A percentile compares a stretch with the other conserved stretches of the same genome.
phyloP scores from a whole-genome alignment of 176 grass and related monocot species.

The Carex kokanica region DNA sequence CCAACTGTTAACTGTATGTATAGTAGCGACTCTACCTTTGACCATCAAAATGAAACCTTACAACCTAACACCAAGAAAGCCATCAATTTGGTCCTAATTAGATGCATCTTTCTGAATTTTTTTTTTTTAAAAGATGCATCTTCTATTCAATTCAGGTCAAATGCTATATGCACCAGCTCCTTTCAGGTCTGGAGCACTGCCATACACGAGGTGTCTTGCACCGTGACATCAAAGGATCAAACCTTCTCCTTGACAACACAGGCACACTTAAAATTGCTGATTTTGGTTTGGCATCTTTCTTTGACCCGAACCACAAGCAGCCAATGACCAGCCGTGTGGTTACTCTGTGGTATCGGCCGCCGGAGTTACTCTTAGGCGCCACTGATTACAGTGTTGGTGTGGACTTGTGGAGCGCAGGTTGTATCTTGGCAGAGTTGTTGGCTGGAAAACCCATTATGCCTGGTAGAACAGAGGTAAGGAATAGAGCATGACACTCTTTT shows the following conservation, averaged over 20 bases:
- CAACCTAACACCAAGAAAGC: not conserved
- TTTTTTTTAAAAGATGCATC: not conserved
- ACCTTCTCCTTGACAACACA: constrained; percentile 72
- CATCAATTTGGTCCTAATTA: not conserved
- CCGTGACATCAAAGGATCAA: constrained; percentile 75
- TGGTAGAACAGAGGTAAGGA: constrained; percentile 75
- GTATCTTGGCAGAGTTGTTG: constrained; percentile 69
- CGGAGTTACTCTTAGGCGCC: constrained; percentile 62
- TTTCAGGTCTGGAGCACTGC: constrained; percentile 72
- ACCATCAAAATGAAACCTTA: not conserved
- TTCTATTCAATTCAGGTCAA: constrained; percentile 51
- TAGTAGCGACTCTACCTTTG: not conserved
- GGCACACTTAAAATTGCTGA: constrained; percentile 68
- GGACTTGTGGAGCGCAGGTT: constrained; percentile 78
- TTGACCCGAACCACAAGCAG: constrained; percentile 60
- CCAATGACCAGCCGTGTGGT: constrained; percentile 85
- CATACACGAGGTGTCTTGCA: constrained; percentile 67
- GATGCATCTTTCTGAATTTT: not conserved
- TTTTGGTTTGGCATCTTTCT: constrained; percentile 65
- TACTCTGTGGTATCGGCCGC: constrained; percentile 76
- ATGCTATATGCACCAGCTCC: constrained; percentile 73
- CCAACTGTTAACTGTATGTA: constrained; percentile 10
- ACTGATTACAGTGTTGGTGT: constrained; percentile 76
- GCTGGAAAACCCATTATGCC: constrained; percentile 85
- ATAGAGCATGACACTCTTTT: not conserved